These are phyloP conservation scores for Arthroderma sp. DNA, from an alignment of 2,329 filamentous ascomycete genomes.

Conservation along the genomic window DNA sequence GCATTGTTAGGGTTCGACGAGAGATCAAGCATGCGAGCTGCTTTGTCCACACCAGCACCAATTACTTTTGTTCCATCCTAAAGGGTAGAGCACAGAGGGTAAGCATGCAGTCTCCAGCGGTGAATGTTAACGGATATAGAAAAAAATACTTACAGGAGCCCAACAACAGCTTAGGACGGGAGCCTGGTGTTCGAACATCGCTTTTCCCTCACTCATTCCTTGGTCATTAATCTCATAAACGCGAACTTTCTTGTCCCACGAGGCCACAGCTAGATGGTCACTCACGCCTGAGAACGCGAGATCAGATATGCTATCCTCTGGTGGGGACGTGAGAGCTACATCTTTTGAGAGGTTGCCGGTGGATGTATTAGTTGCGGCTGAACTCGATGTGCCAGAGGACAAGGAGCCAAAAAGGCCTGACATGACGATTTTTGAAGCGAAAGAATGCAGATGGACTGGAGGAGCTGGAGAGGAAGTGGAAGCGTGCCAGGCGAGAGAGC, in stretches of 20 bases:
- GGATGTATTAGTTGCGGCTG: conserved; percentile 44
- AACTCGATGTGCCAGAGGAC: conserved; percentile 43
- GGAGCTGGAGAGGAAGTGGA: neutral
- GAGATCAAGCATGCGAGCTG: conserved; percentile 77
- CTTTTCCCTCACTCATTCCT: conserved; percentile 72
- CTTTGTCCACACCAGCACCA: conserved; percentile 81
- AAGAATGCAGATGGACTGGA: neutral
- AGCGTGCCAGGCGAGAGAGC: neutral
- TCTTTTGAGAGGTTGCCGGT: conserved; percentile 87
- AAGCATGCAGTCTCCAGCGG: conserved; percentile 1
- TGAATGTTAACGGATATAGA: neutral
- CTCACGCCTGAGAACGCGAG: conserved; percentile 64
- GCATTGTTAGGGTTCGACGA: conserved; percentile 39
- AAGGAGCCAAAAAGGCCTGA: conserved; percentile 11
- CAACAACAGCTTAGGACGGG: conserved; percentile 78
- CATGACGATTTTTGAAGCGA: conserved; percentile 1
- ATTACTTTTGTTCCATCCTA: conserved; percentile 85
- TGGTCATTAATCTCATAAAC: conserved; percentile 80
- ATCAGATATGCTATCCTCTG: conserved; percentile 80
- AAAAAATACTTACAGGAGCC: conserved; percentile 55
- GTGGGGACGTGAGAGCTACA: conserved; percentile 62
- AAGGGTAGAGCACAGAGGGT: neutral
- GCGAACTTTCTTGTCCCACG: conserved; percentile 96
- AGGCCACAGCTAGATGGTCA: conserved; percentile 78
- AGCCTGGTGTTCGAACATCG: conserved; percentile 70